phyloP scores from a whole-genome alignment of 305 asterid species.

The Ajuga reptans region DNA sequence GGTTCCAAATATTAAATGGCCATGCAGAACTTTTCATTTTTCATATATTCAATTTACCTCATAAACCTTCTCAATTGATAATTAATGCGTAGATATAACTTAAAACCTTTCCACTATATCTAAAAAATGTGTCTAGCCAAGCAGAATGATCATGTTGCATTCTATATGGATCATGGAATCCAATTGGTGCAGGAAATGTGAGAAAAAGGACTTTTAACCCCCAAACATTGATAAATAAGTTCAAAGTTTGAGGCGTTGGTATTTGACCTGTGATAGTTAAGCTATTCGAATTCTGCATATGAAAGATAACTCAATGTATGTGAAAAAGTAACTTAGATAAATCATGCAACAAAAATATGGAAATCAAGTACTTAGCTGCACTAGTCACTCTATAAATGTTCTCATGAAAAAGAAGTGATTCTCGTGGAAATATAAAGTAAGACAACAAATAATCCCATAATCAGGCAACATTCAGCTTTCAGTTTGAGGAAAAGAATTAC shows the following conservation, averaged over 20 bases:
- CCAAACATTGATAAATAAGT: neutral
- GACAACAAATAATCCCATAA: neutral
- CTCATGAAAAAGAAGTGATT: slow-evolving; percentile 2
- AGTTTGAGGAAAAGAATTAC: neutral
- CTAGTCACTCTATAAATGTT: neutral
- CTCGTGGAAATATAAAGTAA: neutral
- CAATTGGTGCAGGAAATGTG: neutral
- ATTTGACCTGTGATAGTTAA: neutral
- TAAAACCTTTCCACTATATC: neutral
- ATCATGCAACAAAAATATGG: neutral
- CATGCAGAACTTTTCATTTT: neutral
- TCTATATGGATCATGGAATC: neutral
- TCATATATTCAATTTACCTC: neutral
- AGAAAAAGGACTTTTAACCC: neutral
- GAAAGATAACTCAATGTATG: neutral
- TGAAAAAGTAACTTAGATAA: neutral
- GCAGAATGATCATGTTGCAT: neutral
- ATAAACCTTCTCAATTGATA: neutral
- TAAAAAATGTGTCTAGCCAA: neutral
- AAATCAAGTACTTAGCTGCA: neutral
- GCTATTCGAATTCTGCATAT: neutral
- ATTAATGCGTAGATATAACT: neutral
- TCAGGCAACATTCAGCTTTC: neutral
- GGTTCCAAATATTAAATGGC: neutral
- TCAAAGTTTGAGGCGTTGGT: neutral